Evolutionary conservation across 306 rosid genomes (phyloP).

Genomic region (Quercus agrifolia): DNA sequence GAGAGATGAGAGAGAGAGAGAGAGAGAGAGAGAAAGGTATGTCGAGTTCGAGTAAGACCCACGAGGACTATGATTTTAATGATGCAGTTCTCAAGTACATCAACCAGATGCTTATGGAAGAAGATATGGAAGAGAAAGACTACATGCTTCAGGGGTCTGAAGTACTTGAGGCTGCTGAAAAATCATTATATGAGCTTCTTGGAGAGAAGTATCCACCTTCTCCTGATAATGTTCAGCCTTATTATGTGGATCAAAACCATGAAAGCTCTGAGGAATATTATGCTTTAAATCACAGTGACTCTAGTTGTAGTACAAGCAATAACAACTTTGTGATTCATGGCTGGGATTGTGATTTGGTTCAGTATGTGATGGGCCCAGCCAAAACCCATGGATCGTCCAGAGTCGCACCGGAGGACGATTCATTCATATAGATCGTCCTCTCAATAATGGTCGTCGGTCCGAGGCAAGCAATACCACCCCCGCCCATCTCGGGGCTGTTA

Average conservation of each 20-base stretch:
- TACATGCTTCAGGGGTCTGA: conserved; percentile 29
- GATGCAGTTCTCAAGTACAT: conserved; percentile 35
- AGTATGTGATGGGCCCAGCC: too few relatives aligned
- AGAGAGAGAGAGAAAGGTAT: conserved; percentile 6
- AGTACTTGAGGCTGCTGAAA: conserved; percentile 27
- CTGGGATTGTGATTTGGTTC: conserved; percentile 7
- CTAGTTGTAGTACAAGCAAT: background rate
- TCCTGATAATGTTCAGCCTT: background rate
- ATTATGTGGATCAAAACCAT: conserved; percentile 17
- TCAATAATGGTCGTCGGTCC: too few relatives aligned
- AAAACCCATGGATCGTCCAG: too few relatives aligned
- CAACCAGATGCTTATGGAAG: conserved; percentile 39
- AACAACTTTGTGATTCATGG: background rate
- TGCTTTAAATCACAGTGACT: background rate
- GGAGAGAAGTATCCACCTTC: conserved; percentile 10
- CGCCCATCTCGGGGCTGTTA: too few relatives aligned
- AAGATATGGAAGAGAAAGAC: conserved; percentile 36
- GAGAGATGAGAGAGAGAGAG: too few relatives aligned
- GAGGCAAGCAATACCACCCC: too few relatives aligned
- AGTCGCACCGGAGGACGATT: too few relatives aligned
- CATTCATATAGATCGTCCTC: too few relatives aligned
- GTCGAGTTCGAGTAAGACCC: conserved; percentile 82
- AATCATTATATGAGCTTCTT: conserved; percentile 29
- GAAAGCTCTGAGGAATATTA: conserved; percentile 7
- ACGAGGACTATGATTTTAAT: conserved; percentile 42